Base-by-base conservation (phyloP, 2,329 filamentous ascomycete genomes). In the Xylaria sp. region DNA sequence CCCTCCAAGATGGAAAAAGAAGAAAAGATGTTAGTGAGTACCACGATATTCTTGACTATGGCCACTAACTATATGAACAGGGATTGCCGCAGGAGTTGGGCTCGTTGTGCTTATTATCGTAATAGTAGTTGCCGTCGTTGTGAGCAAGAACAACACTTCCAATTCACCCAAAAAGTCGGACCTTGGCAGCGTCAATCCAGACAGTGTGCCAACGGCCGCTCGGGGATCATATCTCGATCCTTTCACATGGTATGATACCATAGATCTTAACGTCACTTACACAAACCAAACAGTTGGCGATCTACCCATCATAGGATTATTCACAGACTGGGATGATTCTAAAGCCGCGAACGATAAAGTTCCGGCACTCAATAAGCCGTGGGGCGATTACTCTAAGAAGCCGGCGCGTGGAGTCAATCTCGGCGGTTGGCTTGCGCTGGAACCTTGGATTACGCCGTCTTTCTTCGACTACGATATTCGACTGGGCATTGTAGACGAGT, bases 371-470 rank as follows among this genome's bases (percentile, higher is more conserved):
- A 85, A 92, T 67, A 82, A 93, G 63, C 71, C 82, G 1, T 97
- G 94, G 85, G 87, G 87, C 6, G 80, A 89, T 2, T 99, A 98
- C 70, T 85, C 87, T 2, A 87, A 85, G 21, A 87, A 83, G 56
- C 93, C 93, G 2, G 92, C 96, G 23, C 87, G 94, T 6, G 95
- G 95, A 1, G 92, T 98, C 35, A 98, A 97, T 70, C 75, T 98
- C 1, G 95, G 95, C 52, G 95, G 95, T 11, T 99, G 95, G 95
- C 85, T 99, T 1, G 91, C 90, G 2, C 79, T 99, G 11, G 95
- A 99, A 72, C 95, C 95, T 0, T 97, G 96, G 75, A 98, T 99
- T 73, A 94, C 92, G 3, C 95, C 95, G 0, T 97, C 93, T 0
- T 83, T 97, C 25, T 99, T 99, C 78, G 79, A 87, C 63, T 84